These are phyloP conservation scores for Lactifluus rugatus DNA, from an alignment of 768 basidiomycete genomes.

Conservation along the genomic window DNA sequence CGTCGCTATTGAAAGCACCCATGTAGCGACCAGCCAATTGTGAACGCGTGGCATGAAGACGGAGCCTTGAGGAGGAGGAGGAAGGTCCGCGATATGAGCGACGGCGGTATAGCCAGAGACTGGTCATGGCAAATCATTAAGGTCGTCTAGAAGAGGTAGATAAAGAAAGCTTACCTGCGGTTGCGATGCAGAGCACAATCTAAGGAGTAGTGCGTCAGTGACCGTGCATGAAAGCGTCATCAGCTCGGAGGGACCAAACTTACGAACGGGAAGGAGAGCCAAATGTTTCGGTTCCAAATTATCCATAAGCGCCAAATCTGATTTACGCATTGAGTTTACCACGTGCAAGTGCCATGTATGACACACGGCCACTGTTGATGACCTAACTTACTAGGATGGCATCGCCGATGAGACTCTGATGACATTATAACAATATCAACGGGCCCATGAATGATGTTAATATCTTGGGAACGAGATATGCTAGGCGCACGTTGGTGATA, in stretches of 20 bases:
- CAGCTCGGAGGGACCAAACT: neutral
- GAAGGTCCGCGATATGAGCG: neutral
- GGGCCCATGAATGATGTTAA: neutral
- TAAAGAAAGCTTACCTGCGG: neutral
- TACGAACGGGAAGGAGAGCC: conserved; percentile 5
- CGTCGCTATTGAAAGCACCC: conserved; percentile 12
- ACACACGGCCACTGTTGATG: neutral
- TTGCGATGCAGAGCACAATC: neutral
- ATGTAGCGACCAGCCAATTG: conserved; percentile 5
- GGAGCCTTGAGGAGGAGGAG: neutral
- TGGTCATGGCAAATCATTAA: neutral
- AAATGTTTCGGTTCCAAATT: conserved; percentile 9
- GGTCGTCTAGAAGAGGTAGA: neutral
- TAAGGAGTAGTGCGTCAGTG: neutral
- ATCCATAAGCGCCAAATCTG: conserved; percentile 17
- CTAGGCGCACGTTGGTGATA: conserved; percentile 4
- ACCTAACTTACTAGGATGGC: conserved; percentile 6
- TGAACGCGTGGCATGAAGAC: neutral
- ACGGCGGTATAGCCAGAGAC: conserved; percentile 6
- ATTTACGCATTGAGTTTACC: neutral
- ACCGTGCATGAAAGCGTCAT: neutral
- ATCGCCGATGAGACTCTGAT: conserved; percentile 12
- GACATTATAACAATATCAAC: neutral
- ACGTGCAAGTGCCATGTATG: neutral
- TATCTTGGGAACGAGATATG: neutral